Conservation (phyloP, 768 basidiomycete genomes). For the Suillus discolor region DNA sequence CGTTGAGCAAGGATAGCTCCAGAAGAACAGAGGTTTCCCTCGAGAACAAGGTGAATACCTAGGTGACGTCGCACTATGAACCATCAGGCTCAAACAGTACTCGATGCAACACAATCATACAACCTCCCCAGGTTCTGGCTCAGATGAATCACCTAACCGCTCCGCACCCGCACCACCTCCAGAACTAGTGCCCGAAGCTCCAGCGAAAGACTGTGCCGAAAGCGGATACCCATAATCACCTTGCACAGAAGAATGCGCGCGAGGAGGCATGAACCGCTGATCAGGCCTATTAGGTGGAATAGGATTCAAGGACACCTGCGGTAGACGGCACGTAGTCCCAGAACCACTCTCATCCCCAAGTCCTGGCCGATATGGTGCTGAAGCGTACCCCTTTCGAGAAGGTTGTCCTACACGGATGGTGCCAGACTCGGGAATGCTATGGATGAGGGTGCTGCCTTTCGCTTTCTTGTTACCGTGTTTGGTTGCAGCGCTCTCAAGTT, state of each 20-base stretch:
- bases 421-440: constrained; percentile 18
- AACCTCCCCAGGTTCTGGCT: constrained; percentile 5
- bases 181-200: not conserved
- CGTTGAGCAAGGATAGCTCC: too few relatives aligned
- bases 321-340: constrained; percentile 1
- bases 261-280: not conserved
- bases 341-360: constrained; percentile 21
- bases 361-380: constrained; percentile 20
- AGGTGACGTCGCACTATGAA: not conserved
- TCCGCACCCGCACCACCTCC: not conserved
- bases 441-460: constrained; percentile 18
- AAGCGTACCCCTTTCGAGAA: constrained; percentile 13
- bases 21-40: too few relatives aligned
- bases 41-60: too few relatives aligned
- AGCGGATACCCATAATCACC: not conserved
- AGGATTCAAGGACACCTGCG: not conserved
- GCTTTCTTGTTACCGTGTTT: constrained; percentile 6
- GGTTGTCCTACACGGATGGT: constrained; percentile 15
- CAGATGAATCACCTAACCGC: not conserved
- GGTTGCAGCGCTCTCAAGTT: not conserved
- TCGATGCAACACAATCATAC: not conserved
- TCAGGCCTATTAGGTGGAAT: not conserved
- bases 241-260: not conserved
- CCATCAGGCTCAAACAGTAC: not conserved
- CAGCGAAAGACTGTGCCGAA: not conserved